Evolutionary conservation across 768 basidiomycete genomes (phyloP), one percentile per base, ranked within the genome.

Genomic region (Suillus occidentalis): DNA sequence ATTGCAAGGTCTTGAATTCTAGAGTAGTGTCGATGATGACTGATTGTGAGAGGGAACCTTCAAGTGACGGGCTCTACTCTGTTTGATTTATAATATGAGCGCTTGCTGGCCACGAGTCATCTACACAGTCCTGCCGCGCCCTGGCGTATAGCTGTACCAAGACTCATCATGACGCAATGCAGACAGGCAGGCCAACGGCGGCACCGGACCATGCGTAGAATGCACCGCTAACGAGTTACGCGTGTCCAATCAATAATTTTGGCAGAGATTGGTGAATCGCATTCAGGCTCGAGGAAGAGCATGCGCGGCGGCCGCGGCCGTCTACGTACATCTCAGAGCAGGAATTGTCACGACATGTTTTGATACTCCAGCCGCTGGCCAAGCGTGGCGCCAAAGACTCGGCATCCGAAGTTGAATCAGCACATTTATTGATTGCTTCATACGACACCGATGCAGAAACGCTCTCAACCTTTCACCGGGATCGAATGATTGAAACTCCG

Each of bases 1-100:
- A 34, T 57, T 7, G 7, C 6, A n/a, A 56, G 20, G 36, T 56
- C 36, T 22, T 57, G n/a, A 37, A 37, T 28, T 28, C 28, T 28
- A 8, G 16, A 18, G 50, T 50, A 25, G n/a, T 25, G 50, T 28
- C 14, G 28, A 52, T 18, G 50, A 28, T 28, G 50, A 9, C 7
- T 22, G 22, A 25, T 22, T 14, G 25, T 50, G 50, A 36, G 55
- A 14, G 13, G 55, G n/a, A 14, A 22, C 34, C 34, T 36, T 36
- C 34, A 36, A 22, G 3, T n/a, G n/a, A 18, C 53, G 34, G 20
- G 53, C 20, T 45, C 9, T 10, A 18, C 12, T 25, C 13, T 52
- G 53, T 56, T n/a, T 7, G 14, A 37, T 57, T 57, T 57, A 57
- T 57, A 57, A 22, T 37, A 13, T 7, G 55, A 56, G 55, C 55